These are phyloP conservation scores for Hypoxylon fragiforme DNA, from an alignment of 495 filamentous ascomycete species.

Conservation along the genomic window DNA sequence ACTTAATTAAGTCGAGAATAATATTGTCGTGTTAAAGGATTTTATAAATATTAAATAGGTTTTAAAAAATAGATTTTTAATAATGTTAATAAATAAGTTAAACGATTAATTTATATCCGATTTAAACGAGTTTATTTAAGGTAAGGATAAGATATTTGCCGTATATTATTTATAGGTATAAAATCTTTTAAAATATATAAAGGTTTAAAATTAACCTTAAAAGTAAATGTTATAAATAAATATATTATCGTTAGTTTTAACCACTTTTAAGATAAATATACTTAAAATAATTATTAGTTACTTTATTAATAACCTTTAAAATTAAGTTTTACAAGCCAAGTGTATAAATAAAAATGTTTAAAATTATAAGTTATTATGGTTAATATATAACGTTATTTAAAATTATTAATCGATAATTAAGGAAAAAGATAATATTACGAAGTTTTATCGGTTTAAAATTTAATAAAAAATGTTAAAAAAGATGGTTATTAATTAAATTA, in stretches of 20 bases:
- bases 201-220: background rate
- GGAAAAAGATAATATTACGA: background rate
- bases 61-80: background rate
- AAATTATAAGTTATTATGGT: background rate
- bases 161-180: background rate
- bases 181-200: background rate
- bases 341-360: background rate
- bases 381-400: background rate
- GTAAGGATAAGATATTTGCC: background rate
- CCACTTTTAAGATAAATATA: background rate
- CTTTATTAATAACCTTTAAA: background rate
- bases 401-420: background rate
- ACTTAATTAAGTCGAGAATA: background rate
- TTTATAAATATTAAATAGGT: background rate
- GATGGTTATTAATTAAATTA: background rate
- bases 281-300: background rate
- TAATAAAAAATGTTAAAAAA: background rate
- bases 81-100: background rate
- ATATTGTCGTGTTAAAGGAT: background rate
- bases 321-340: background rate
- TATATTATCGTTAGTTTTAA: background rate
- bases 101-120: background rate
- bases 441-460: background rate
- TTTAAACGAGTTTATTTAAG: background rate
- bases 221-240: background rate